Base-by-base conservation (phyloP, 2,329 filamentous ascomycete genomes). In the Biscogniauxia marginata region DNA sequence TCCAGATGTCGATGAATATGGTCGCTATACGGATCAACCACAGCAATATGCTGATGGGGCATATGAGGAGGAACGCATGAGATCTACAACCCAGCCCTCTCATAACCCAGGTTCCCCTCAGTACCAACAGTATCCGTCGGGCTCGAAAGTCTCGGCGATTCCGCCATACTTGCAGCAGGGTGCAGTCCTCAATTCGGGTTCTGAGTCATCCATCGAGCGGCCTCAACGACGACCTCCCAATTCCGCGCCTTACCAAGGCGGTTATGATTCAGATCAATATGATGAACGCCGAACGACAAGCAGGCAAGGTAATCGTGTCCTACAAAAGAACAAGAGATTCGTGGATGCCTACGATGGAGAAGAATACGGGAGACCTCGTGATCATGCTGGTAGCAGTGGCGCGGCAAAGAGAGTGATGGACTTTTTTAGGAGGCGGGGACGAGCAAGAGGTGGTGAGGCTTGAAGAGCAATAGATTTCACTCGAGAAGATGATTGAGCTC, bases 361-460 rank as follows among this genome's bases (percentile, higher is more conserved):
- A 63, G 83, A 84, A 50, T 82, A 81, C 59, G 79, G 77, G 47
- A 80, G 77, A 61, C 71, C 73, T 34, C 79, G 80, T 52, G 84
- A 87, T 52, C 87, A 92, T 67, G 87, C 87, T 25, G 93, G 93
- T 46, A 96, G 90, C 72, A 93, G 87, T 62, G 91, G 91, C 55
- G 90, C 92, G 3, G 92, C 93, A 13, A 88, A 93, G 71, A 87
- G 91, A 70, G 95, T 99, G 43, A 98, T 99, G 93, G 93, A 99
- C 76, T 96, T 98, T 74, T 99, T 99, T 79, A 84, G 95, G 66
- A 84, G 93, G 72, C 84, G 93, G 71, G 91, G 90, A 54, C 91
- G 88, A 76, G 90, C 87, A 65, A 81, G 89, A 68, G 84, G 81
- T 54, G 81, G 81, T 39, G 82, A 85, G 58, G 75, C 64, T 49